Evolutionary conservation across 1,284 basidiomycete species (phyloP), one percentile per base, ranked within the genome.

Genomic region (Pyrrhoderma noxium): DNA sequence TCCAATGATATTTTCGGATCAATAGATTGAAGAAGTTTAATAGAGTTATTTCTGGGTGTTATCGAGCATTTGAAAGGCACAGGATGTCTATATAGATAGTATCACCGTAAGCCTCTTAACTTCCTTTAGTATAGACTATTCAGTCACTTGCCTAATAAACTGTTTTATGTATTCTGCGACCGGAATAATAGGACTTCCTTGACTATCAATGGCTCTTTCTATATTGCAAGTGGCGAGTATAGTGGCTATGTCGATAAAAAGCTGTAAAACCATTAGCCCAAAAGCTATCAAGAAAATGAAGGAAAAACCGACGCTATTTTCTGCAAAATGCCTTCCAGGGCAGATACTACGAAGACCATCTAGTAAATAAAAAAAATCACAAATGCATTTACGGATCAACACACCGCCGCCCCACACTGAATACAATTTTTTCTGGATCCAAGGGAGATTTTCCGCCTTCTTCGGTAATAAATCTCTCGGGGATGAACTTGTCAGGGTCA

Each of bases 381-480:
- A n/a, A n/a, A n/a, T n/a, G n/a, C n/a, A n/a, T n/a, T n/a, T 14
- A 19, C 11, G 1, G 22, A 19, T 39, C 9, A n/a, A 43, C 50
- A 11, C 14, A 50, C 52, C 52, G 31, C 23, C 52, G 27, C 5
- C 52, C 52, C 22, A 54, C 22, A 34, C 52, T 48, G 37, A 54
- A 54, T 2, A 22, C 52, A 8, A 50, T 43, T n/a, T 45, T 50
- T 8, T 18, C 27, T 2, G 34, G 34, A 11, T 50, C 35, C 14
- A 54, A 13, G 27, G 52, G 40, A n/a, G 7, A 23, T 9, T 43
- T 19, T n/a, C 14, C n/a, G n/a, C n/a, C n/a, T n/a, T n/a, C n/a
- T n/a, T n/a, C n/a, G n/a, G n/a, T n/a, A n/a, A n/a, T n/a, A 19
- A 58, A 61, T 1, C 62, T 47, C n/a, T 63, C 62, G 7, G 62